phyloP scores from a whole-genome alignment of 2,329 filamentous ascomycete genomes.

The Pseudocercospora crystallina region DNA sequence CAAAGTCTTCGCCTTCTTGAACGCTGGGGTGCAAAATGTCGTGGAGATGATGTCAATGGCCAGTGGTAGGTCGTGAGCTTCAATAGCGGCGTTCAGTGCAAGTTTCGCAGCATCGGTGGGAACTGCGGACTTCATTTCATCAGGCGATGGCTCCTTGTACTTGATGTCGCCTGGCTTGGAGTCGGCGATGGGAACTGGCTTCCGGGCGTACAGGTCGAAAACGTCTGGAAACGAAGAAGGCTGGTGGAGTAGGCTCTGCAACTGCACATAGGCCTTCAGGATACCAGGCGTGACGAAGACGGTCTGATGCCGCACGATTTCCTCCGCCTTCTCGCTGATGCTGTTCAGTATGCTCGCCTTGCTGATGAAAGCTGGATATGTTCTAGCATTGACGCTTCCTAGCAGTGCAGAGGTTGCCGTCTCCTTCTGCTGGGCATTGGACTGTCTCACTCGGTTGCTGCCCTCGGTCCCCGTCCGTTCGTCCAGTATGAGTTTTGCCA shows the following conservation, averaged over 20 bases:
- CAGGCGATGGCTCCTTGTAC: slow-evolving; percentile 64
- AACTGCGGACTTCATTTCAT: slow-evolving; percentile 65
- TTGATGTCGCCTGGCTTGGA: slow-evolving; percentile 52
- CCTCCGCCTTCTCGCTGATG: slow-evolving; percentile 61
- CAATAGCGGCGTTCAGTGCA: slow-evolving; percentile 78
- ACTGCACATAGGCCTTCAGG: slow-evolving; percentile 71
- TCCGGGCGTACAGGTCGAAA: slow-evolving; percentile 79
- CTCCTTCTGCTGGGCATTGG: slow-evolving; percentile 12
- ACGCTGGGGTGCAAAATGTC: slow-evolving; percentile 67
- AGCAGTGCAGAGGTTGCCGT: slow-evolving; percentile 58
- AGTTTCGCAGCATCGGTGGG: slow-evolving; percentile 67
- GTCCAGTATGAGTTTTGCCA: slow-evolving; percentile 29
- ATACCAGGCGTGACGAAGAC: slow-evolving; percentile 77
- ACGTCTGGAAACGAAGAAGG: slow-evolving; percentile 76
- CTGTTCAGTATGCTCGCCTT: slow-evolving; percentile 40
- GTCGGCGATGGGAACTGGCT: slow-evolving; percentile 64
- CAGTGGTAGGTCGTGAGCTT: slow-evolving; percentile 72
- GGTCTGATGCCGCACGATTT: slow-evolving; percentile 69
- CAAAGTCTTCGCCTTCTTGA: slow-evolving; percentile 65
- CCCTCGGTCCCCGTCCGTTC: slow-evolving; percentile 12
- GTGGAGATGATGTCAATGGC: slow-evolving; percentile 74
- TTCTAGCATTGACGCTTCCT: slow-evolving; percentile 43
- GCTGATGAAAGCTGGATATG: slow-evolving; percentile 34
- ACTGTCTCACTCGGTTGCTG: slow-evolving; percentile 1
- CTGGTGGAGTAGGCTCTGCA: slow-evolving; percentile 70